Evolutionary conservation across 768 basidiomycete genomes (phyloP), one percentile per base, ranked within the genome.

Genomic region (Trametes cinnabarina): DNA sequence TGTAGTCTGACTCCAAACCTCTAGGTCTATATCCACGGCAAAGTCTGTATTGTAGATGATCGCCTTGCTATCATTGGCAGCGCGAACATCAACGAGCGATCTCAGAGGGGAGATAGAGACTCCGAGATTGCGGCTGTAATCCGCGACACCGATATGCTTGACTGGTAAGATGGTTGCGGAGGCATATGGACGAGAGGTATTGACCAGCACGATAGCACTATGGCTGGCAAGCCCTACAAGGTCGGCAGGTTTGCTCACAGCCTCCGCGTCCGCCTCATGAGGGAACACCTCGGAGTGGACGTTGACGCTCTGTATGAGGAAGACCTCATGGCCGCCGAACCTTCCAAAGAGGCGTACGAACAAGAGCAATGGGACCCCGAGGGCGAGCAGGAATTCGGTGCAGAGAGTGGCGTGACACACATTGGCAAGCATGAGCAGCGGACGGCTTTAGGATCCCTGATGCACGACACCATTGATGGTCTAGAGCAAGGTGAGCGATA

Each of bases 171-270:
- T 74, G 10, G 37, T 22, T 26, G 56, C 39, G 6, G n/a, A 43
- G 44, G 17, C 23, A 17, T 12, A 14, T 25, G 32, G n/a, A 56
- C 48, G 35, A 3, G 34, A 7, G 1, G 32, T 23, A 10, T 19
- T 58, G 20, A 56, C 51, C 37, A 35, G 9, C 39, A 8, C 34
- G 9, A 4, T 22, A 95, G 94, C 52, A 87, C 81, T 0, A 98
- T 99, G 96, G 96, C 87, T 9, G 96, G 97, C 17, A 84, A 84
- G 64, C 91, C 94, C 0, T 98, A 90, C 79, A 85, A 92, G 80
- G 96, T 98, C 57, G 97, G 97, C 19, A 88, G 96, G 23, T 99
- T 97, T 72, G 94, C 96, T 2, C 97, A 99, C 72, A 90, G 90
- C 3, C 79, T 99, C 11, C 88, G 97, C 6, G 80, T 98, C 44